phyloP scores from a whole-genome alignment of 495 filamentous ascomycete genomes.

The Tuber aestivum region DNA sequence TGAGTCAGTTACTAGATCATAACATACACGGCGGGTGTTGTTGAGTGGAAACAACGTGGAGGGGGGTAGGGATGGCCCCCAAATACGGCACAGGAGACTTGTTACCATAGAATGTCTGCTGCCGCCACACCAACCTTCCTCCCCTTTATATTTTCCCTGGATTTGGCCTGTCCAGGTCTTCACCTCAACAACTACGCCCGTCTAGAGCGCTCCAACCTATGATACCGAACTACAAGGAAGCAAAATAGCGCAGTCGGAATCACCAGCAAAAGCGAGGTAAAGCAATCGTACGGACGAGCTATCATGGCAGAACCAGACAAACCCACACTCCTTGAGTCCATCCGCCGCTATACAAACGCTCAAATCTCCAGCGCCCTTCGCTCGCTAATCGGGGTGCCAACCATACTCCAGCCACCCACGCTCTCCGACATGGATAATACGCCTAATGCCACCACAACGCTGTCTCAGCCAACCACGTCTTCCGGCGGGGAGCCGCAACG shows the following conservation, averaged over 20 bases:
- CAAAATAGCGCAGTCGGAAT: neutral
- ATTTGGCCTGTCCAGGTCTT: neutral
- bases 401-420: slow-evolving; percentile 34
- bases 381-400: slow-evolving; percentile 39
- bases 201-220: neutral
- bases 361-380: slow-evolving; percentile 38
- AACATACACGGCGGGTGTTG: neutral
- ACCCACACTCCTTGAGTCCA: slow-evolving; percentile 25
- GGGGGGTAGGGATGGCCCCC: neutral
- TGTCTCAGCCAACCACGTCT: slow-evolving; percentile 8
- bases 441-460: neutral
- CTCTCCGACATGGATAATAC: slow-evolving; percentile 33
- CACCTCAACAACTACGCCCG: neutral
- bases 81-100: neutral
- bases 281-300: neutral
- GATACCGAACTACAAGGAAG: neutral
- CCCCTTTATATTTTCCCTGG: neutral
- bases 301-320: neutral
- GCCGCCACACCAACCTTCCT: neutral
- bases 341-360: slow-evolving; percentile 39
- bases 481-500: neutral
- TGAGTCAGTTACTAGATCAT: neutral
- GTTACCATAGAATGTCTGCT: neutral
- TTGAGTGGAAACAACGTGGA: neutral
- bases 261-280: neutral